These are phyloP conservation scores for Paraglomus brasilianum DNA, from an alignment of 192 early-diverging fungal genomes.

Conservation along the genomic window DNA sequence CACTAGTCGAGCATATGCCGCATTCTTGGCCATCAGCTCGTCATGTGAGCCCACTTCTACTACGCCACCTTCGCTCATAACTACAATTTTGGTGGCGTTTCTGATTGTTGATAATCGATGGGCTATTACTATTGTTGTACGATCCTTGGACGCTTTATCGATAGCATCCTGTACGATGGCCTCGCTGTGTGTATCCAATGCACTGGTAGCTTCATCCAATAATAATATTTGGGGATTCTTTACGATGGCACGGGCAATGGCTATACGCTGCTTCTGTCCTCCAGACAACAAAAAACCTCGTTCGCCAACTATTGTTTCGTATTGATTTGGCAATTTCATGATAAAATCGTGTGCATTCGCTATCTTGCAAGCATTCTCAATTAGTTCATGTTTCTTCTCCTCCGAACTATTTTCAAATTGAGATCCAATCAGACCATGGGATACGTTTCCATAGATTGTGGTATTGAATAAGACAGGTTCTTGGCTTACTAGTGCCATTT, in stretches of 20 bases:
- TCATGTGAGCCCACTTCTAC: slow-evolving; percentile 72
- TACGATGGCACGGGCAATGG: slow-evolving; percentile 90
- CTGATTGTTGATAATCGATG: slow-evolving; percentile 82
- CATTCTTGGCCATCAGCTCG: slow-evolving; percentile 56
- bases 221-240: slow-evolving; percentile 86
- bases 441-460: slow-evolving; percentile 45
- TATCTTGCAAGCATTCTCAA: slow-evolving; percentile 59
- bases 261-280: slow-evolving; percentile 96
- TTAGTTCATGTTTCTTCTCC: slow-evolving; percentile 24
- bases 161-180: slow-evolving; percentile 76
- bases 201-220: slow-evolving; percentile 89
- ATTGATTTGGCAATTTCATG: slow-evolving; percentile 65
- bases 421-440: slow-evolving; percentile 23
- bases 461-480: slow-evolving; percentile 62
- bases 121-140: slow-evolving; percentile 87
- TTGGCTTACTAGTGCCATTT: slow-evolving; percentile 75
- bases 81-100: slow-evolving; percentile 78
- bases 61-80: slow-evolving; percentile 64
- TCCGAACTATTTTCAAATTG: slow-evolving; percentile 1
- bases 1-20: slow-evolving; percentile 57
- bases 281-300: slow-evolving; percentile 78
- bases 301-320: slow-evolving; percentile 91
- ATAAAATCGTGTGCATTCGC: slow-evolving; percentile 83
- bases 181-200: slow-evolving; percentile 79
- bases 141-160: slow-evolving; percentile 63